Evolutionary conservation across 2,329 filamentous ascomycete species (phyloP).

Genomic region (Phoma sp.): DNA sequence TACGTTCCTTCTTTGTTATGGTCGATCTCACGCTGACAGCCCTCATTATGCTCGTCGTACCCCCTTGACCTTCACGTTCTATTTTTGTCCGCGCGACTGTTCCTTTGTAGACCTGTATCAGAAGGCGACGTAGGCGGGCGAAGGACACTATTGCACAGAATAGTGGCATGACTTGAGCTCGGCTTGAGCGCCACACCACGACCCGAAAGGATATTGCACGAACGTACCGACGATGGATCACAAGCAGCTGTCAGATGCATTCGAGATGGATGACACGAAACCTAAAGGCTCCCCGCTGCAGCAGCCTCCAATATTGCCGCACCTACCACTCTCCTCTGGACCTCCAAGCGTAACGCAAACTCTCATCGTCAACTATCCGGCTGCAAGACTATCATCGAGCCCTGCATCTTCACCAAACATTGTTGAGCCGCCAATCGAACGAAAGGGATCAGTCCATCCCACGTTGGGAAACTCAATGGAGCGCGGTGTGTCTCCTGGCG

Average conservation of each 20-base stretch:
- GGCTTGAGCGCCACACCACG: not conserved
- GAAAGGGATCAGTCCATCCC: slow-evolving; percentile 33
- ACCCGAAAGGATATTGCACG: not conserved
- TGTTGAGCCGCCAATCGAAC: slow-evolving; percentile 27
- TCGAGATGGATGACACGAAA: not conserved
- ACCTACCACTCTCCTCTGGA: slow-evolving; percentile 16
- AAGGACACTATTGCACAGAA: not conserved
- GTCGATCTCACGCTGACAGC: slow-evolving; percentile 19
- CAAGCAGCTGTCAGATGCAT: not conserved
- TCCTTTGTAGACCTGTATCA: slow-evolving; percentile 20
- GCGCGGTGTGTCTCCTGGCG: slow-evolving; percentile 24
- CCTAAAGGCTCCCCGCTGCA: slow-evolving; percentile 13
- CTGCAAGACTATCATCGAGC: slow-evolving; percentile 37
- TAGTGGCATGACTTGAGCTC: not conserved
- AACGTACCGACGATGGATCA: not conserved
- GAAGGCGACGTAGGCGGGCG: not conserved
- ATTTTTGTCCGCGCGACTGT: slow-evolving; percentile 22
- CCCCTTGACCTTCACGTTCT: slow-evolving; percentile 10
- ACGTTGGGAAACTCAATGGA: slow-evolving; percentile 36
- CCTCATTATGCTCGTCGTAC: slow-evolving; percentile 19
- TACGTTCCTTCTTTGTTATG: slow-evolving; percentile 40
- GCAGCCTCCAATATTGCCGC: slow-evolving; percentile 21
- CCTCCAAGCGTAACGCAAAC: slow-evolving; percentile 27
- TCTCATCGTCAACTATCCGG: slow-evolving; percentile 34
- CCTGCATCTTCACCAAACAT: slow-evolving; percentile 40